Base-by-base conservation (phyloP, 768 basidiomycete species). In the Naematelia aurantialba region DNA sequence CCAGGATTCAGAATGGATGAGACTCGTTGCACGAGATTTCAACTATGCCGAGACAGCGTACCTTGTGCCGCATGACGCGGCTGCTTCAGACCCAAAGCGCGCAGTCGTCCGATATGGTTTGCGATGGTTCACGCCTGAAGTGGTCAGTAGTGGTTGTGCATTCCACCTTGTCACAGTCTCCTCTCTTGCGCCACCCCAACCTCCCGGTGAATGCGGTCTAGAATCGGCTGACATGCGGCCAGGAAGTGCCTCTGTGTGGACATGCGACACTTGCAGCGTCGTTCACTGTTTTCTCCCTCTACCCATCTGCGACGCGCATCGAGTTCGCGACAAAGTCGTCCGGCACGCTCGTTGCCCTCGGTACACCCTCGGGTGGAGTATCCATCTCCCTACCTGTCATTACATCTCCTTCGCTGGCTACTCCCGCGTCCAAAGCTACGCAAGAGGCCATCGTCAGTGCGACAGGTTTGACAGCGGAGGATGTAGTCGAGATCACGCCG, bases 191-290 rank as follows among this genome's bases (percentile, higher is more conserved):
- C 45, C 34, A n/a, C n/a, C n/a, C n/a, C n/a, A n/a, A n/a, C n/a
- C n/a, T n/a, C n/a, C n/a, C n/a, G n/a, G n/a, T n/a, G n/a, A n/a
- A n/a, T n/a, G n/a, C n/a, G n/a, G n/a, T n/a, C n/a, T n/a, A n/a
- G n/a, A n/a, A n/a, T n/a, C n/a, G n/a, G 12, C n/a, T 8, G 26
- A 48, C 47, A 46, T 50, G 17, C 26, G 21, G n/a, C n/a, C 31
- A 69, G 65, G 69, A 70, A 59, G 63, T 67, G 4, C 30, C 30
- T 4, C 52, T 67, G 24, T 70, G 69, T 31, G 69, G 69, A 2
- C 69, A 70, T 52, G 66, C 65, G 29, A 70, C 69, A 8, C 51
- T 70, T 11, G 66, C 69, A 11, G 56, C 66, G 11, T 58, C 66
- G 19, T 22, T 31, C 25, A 47, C 54, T 4, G 51, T 67, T 24